Conservation (phyloP, 306 rosid genomes). For the Trichosanthes cucumerina region DNA sequence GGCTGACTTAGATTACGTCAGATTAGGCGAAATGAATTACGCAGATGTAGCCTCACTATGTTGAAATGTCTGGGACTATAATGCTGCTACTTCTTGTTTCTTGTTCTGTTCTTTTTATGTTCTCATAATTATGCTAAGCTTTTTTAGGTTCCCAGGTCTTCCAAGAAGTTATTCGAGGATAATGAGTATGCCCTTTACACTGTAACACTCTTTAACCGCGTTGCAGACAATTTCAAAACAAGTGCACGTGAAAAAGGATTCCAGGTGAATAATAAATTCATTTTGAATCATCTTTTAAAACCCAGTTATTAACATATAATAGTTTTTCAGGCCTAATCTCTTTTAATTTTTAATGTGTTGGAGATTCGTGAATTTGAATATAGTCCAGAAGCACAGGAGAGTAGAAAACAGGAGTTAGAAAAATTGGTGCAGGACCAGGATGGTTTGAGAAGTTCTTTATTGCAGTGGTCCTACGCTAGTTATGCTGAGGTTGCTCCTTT, state of each 20-base stretch:
- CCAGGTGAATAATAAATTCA: constrained; percentile 46
- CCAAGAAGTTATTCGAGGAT: constrained; percentile 80
- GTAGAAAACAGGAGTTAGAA: constrained; percentile 62
- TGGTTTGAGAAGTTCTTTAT: constrained; percentile 63
- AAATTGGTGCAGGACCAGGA: constrained; percentile 75
- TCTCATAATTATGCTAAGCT: constrained; percentile 21
- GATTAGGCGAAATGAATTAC: background rate
- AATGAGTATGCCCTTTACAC: constrained; percentile 87
- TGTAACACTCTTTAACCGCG: constrained; percentile 76
- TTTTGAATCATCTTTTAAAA: constrained; percentile 8
- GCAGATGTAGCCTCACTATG: background rate
- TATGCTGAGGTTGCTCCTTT: constrained; percentile 64
- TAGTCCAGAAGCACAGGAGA: constrained; percentile 74
- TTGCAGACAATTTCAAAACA: constrained; percentile 77
- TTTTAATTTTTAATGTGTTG: constrained; percentile 22
- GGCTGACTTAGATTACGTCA: background rate
- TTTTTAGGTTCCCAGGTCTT: constrained; percentile 87
- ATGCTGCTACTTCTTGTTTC: background rate
- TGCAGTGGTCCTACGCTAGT: constrained; percentile 88
- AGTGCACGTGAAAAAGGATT: constrained; percentile 81
- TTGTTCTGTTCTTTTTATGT: constrained; percentile 18
- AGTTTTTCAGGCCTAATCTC: constrained; percentile 10
- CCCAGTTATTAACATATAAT: background rate
- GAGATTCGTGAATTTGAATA: constrained; percentile 85
- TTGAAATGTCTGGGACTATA: background rate